Base-by-base conservation (phyloP, 768 basidiomycete species). In the Trametes meyenii region DNA sequence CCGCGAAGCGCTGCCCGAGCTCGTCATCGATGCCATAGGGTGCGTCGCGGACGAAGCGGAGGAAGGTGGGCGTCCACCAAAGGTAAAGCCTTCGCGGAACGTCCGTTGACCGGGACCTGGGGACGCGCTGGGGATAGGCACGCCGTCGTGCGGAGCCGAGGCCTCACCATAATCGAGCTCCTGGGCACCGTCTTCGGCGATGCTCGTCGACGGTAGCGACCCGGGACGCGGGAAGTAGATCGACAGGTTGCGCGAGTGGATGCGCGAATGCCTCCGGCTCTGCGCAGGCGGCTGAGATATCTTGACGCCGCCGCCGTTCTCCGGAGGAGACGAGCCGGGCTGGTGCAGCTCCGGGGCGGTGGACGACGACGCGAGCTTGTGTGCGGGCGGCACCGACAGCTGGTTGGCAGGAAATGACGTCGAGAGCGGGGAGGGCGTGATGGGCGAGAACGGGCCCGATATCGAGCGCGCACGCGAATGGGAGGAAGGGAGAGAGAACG, bases 241-340 rank as follows among this genome's bases (percentile, higher is more conserved):
- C 0, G 94, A 96, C 2, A 97, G 78, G 69, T 98, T 98, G 48
- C 94, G 85, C 0, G 94, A 95, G 70, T 97, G 94, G 17, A 96
- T 78, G 2, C 92, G 83, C 3, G 84, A 75, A 73, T 94, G 92
- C 45, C 80, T 67, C 46, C 79, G 71, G 10, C 69, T 46, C 44
- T 78, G 71, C 40, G 62, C 72, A 57, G 64, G 72, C 66, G 69
- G 62, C 8, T 58, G 53, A 11, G 65, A 65, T 26, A 62, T 48
- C 17, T 61, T 66, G 36, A 65, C 35, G 35, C 29, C 29, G 29
- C 29, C 29, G 8, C 63, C 62, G 19, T 59, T 62, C 24, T 55
- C 57, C 8, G 39, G 56, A 33, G 55, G 63, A 29, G 50, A 58
- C 21, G n/a, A 58, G 49, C 57, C 50, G 19, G 51, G 60, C 43